Percentiles rank a stretch among this genome's conserved stretches.
These are phyloP conservation scores for Solanum gandarillasii DNA, from an alignment of 257 asterid species.

Conservation along the genomic window DNA sequence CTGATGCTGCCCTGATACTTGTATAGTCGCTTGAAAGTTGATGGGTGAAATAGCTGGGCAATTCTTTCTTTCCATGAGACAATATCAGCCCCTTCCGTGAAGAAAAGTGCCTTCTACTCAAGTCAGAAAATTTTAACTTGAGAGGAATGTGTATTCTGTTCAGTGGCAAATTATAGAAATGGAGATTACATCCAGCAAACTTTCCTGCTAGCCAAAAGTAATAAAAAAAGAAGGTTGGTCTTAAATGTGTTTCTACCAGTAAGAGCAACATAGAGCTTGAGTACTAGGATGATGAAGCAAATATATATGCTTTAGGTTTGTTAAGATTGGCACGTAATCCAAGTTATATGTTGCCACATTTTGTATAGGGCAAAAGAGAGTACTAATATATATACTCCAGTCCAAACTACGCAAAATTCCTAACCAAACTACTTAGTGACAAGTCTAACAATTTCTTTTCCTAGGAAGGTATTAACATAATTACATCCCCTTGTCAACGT, in stretches of 20 bases:
- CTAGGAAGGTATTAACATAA: not conserved
- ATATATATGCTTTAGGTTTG: not conserved
- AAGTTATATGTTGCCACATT: not conserved
- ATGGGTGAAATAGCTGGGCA: not conserved
- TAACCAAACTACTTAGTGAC: not conserved
- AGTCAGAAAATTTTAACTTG: slow-evolving; percentile 14
- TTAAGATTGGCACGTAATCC: not conserved
- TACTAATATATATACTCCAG: not conserved
- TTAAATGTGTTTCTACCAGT: not conserved
- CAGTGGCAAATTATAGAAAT: slow-evolving; percentile 8
- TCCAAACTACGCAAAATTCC: not conserved
- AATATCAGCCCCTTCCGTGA: slow-evolving; percentile 10
- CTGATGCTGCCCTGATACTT: slow-evolving; percentile 36
- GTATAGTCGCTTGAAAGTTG: slow-evolving; percentile 9
- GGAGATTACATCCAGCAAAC: slow-evolving; percentile 6
- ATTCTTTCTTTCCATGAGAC: slow-evolving; percentile 14
- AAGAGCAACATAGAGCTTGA: not conserved
- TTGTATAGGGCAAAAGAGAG: not conserved
- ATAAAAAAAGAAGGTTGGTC: not conserved
- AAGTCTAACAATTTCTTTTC: not conserved
- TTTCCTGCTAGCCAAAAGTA: slow-evolving; percentile 29
- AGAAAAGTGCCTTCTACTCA: slow-evolving; percentile 15
- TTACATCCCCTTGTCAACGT: not conserved
- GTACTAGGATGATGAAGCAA: not conserved
- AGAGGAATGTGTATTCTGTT: slow-evolving; percentile 11